Conservation (phyloP, 2,329 filamentous ascomycete genomes). For the Aureobasidium sp. region DNA sequence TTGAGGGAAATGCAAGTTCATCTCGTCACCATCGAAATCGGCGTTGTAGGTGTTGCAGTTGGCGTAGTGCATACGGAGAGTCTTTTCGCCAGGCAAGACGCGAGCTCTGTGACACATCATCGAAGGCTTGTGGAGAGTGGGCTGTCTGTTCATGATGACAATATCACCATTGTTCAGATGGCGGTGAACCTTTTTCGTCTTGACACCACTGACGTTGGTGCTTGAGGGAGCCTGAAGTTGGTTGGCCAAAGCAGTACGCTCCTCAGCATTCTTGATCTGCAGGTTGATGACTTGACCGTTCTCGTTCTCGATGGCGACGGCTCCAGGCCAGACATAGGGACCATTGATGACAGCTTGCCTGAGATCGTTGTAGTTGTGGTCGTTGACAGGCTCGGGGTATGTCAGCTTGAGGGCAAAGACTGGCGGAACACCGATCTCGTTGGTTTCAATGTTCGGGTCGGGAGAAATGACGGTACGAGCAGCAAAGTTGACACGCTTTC, state of each 20-base stretch:
- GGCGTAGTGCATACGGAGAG: slow-evolving; percentile 98
- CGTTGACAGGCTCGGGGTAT: slow-evolving; percentile 94
- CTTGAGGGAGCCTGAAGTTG: slow-evolving; percentile 82
- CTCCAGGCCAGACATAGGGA: slow-evolving; percentile 87
- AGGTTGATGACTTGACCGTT: slow-evolving; percentile 86
- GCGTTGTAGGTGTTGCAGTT: slow-evolving; percentile 99
- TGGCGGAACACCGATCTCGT: slow-evolving; percentile 96
- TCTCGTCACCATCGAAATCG: slow-evolving; percentile 98
- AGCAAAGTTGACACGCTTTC: slow-evolving; percentile 97
- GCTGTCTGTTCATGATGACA: slow-evolving; percentile 97
- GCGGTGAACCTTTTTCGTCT: slow-evolving; percentile 93
- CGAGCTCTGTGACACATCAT: slow-evolving; percentile 97
- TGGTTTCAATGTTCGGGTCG: slow-evolving; percentile 97
- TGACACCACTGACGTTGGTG: slow-evolving; percentile 63
- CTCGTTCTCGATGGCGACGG: slow-evolving; percentile 90
- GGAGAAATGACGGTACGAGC: slow-evolving; percentile 96
- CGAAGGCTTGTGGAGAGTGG: slow-evolving; percentile 94
- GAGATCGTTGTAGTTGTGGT: slow-evolving; percentile 92
- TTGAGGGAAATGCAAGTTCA: slow-evolving; percentile 99
- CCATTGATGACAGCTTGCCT: slow-evolving; percentile 96
- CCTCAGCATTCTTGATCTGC: slow-evolving; percentile 78
- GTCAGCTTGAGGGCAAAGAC: slow-evolving; percentile 95
- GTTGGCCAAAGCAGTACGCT: slow-evolving; percentile 83
- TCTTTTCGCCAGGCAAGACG: slow-evolving; percentile 89
- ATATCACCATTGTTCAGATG: slow-evolving; percentile 96